Conservation (phyloP, 352 stramenopile species). For the Aphanomyces stellatus region DNA sequence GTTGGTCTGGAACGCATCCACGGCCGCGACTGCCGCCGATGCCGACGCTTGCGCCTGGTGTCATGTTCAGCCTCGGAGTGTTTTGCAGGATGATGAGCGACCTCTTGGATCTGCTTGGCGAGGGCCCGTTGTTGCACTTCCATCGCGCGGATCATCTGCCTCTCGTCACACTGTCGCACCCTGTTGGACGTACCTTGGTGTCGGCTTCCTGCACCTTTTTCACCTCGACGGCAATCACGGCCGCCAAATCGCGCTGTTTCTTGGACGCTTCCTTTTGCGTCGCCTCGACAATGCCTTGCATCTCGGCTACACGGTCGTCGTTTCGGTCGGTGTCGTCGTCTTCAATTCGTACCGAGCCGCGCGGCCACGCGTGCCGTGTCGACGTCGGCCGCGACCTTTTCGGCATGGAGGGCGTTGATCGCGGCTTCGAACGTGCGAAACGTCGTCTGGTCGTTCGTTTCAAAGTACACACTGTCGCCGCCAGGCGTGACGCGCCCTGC, state of each 20-base stretch:
- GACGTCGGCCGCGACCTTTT: slow-evolving; percentile 29
- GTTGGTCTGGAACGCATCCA: not conserved
- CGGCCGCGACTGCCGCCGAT: not conserved
- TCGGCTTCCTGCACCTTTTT: not conserved
- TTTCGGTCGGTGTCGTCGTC: not conserved
- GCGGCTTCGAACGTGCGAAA: slow-evolving; percentile 14
- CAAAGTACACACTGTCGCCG: not conserved
- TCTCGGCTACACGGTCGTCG: not conserved
- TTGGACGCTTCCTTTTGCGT: not conserved
- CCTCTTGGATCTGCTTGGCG: not conserved
- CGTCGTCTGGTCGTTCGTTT: not conserved
- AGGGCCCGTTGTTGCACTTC: not conserved
- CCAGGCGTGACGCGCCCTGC: not conserved
- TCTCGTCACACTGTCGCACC: not conserved
- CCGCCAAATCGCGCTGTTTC: not conserved
- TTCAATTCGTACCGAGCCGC: not conserved
- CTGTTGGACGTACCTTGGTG: not conserved
- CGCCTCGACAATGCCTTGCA: not conserved
- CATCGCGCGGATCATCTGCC: not conserved
- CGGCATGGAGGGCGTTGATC: slow-evolving; percentile 58
- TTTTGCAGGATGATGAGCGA: too few relatives aligned
- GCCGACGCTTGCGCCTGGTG: not conserved
- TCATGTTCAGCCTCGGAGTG: too few relatives aligned
- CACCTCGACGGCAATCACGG: not conserved
- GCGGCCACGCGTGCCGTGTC: not conserved